phyloP scores from a whole-genome alignment of 2,329 filamentous ascomycete genomes.

The Thelonectria discophora region DNA sequence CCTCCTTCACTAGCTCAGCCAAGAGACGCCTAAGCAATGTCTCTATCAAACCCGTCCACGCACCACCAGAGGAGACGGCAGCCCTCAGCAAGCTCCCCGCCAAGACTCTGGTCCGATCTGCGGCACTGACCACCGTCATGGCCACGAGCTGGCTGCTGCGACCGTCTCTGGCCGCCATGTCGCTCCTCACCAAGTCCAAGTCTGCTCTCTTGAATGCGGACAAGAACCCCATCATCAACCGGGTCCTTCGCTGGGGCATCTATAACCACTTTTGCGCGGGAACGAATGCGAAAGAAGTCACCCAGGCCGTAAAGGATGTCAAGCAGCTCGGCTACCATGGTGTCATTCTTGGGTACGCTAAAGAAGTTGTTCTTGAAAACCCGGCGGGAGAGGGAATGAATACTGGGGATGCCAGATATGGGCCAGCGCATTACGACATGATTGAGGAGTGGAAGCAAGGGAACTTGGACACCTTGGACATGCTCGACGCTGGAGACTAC shows the following conservation, averaged over 20 bases:
- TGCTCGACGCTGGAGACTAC: constrained; percentile 62
- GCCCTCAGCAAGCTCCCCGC: constrained; percentile 36
- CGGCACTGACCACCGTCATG: constrained; percentile 42
- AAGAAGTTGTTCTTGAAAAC: constrained; percentile 54
- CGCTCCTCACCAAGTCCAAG: constrained; percentile 41
- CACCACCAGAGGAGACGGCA: neutral
- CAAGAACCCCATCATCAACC: constrained; percentile 49
- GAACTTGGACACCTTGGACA: constrained; percentile 61
- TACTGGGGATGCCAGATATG: constrained; percentile 22
- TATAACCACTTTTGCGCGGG: constrained; percentile 68
- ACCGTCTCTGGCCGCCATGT: constrained; percentile 40
- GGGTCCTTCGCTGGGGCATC: constrained; percentile 54
- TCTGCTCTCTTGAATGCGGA: constrained; percentile 55
- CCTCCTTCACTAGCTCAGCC: neutral
- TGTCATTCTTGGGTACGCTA: constrained; percentile 62
- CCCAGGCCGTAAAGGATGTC: constrained; percentile 54
- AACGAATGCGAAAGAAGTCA: constrained; percentile 57
- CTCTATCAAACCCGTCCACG: constrained; percentile 6
- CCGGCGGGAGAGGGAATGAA: constrained; percentile 28
- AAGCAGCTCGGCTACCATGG: constrained; percentile 60
- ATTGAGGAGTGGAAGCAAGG: constrained; percentile 61
- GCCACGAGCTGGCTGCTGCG: constrained; percentile 35
- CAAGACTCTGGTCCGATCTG: constrained; percentile 38
- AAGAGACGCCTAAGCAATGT: constrained; percentile 21
- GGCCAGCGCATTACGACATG: constrained; percentile 23